These are phyloP conservation scores for Kitagawia praeruptora DNA, from an alignment of 129 eudicot genomes.

Conservation along the genomic window DNA sequence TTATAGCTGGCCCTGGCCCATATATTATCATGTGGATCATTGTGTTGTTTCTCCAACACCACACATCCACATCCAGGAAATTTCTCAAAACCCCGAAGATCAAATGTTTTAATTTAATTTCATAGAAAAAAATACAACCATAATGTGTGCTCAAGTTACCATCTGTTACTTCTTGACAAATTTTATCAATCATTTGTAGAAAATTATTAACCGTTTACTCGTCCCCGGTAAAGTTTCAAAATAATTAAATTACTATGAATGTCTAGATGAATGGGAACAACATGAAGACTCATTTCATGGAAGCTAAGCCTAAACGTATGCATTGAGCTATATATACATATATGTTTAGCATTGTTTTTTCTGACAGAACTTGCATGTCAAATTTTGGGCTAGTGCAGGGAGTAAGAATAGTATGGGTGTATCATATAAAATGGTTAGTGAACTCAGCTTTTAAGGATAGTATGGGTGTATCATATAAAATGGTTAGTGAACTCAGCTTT, in stretches of 20 bases:
- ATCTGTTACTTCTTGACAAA: neutral
- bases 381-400: conserved; percentile 32
- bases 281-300: neutral
- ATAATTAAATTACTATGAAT: neutral
- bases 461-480: conserved; percentile 52
- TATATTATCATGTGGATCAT: conserved; percentile 3
- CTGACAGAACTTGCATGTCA: neutral
- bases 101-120: neutral
- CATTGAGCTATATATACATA: neutral
- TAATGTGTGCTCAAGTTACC: neutral
- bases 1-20: conserved; percentile 8
- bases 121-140: neutral
- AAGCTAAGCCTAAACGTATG: neutral
- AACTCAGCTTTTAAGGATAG: conserved; percentile 75
- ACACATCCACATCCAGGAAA: neutral
- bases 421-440: conserved; percentile 63
- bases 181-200: neutral
- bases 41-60: neutral
- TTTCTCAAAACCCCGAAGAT: neutral
- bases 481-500: conserved; percentile 75
- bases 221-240: neutral
- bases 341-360: neutral
- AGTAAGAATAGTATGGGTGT: conserved; percentile 45
- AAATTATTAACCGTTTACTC: neutral
- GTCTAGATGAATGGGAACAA: neutral